Evolutionary conservation across 768 basidiomycete genomes (phyloP).

Genomic region (Mycena latifolia): DNA sequence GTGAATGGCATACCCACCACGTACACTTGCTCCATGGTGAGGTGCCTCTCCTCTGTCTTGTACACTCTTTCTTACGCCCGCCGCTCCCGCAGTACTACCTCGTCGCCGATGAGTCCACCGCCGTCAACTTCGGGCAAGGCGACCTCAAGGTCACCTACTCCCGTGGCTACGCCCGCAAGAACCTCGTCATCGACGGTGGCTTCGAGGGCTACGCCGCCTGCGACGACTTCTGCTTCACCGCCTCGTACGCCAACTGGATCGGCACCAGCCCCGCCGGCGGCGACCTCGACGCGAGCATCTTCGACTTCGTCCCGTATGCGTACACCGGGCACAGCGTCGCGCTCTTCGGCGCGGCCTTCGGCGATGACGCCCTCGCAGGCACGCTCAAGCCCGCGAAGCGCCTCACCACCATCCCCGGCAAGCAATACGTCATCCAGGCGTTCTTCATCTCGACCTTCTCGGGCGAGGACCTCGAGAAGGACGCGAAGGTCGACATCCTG

Average conservation of each 20-base stretch:
- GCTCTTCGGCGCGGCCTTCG: slow-evolving; percentile 58
- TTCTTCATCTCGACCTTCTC: slow-evolving; percentile 57
- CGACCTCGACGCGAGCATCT: slow-evolving; percentile 56
- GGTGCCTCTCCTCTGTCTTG: slow-evolving; percentile 18
- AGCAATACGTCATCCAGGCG: slow-evolving; percentile 54
- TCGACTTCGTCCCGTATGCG: slow-evolving; percentile 55
- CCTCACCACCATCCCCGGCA: slow-evolving; percentile 51
- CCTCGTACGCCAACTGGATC: slow-evolving; percentile 52
- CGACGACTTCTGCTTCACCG: slow-evolving; percentile 55
- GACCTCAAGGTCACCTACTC: slow-evolving; percentile 59
- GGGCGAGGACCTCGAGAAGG: slow-evolving; percentile 45
- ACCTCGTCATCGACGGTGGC: slow-evolving; percentile 54
- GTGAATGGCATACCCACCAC: slow-evolving; percentile 60
- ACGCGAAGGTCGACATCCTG: slow-evolving; percentile 53
- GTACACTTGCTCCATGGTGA: slow-evolving; percentile 63
- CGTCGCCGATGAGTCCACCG: slow-evolving; percentile 56
- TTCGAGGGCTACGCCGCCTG: slow-evolving; percentile 58
- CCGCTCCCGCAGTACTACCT: slow-evolving; percentile 56
- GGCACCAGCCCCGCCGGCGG: slow-evolving; percentile 53
- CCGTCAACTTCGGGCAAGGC: slow-evolving; percentile 61
- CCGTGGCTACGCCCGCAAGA: slow-evolving; percentile 58
- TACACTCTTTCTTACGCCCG: not conserved
- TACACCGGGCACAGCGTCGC: slow-evolving; percentile 54
- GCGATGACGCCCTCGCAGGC: slow-evolving; percentile 51
- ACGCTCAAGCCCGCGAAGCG: slow-evolving; percentile 49